Evolutionary conservation across 257 asterid genomes (phyloP).

Genomic region (Dorcoceras hygrometricum): DNA sequence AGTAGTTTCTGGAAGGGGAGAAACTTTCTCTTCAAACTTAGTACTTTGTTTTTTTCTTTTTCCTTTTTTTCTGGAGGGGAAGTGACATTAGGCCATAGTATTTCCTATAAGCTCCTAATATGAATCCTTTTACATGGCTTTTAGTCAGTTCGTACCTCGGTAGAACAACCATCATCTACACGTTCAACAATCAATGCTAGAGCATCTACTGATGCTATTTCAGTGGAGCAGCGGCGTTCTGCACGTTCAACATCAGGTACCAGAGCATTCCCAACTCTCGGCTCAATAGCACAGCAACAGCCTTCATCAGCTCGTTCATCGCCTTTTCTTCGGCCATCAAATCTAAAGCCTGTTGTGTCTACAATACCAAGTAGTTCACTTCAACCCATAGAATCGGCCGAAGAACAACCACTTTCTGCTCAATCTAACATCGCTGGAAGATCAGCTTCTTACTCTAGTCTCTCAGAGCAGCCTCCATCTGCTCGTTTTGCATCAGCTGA

Average conservation of each 20-base stretch:
- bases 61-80: too few species aligned
- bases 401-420: conserved; percentile 58
- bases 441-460: conserved; percentile 33
- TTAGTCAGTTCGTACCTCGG: conserved; percentile 66
- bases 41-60: too few species aligned
- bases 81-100: background rate
- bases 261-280: conserved; percentile 34
- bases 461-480: conserved; percentile 64
- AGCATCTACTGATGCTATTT: conserved; percentile 14
- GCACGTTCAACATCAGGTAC: conserved; percentile 36
- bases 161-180: conserved; percentile 33
- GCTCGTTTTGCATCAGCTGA: conserved; percentile 47
- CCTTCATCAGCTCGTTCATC: conserved; percentile 42
- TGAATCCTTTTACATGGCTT: conserved; percentile 29
- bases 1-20: too few species aligned
- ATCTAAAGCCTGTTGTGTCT: conserved; percentile 26
- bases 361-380: conserved; percentile 23
- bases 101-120: conserved; percentile 15
- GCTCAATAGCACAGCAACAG: conserved; percentile 42
- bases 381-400: conserved; percentile 31
- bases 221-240: conserved; percentile 16
- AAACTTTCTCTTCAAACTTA: too few species aligned
- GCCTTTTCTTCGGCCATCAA: conserved; percentile 20
- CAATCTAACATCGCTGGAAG: conserved; percentile 37
- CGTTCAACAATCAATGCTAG: conserved; percentile 12